Conservation (phyloP, 371 early-diverging fungal genomes). For the Dinochytrium kinnereticum region DNA sequence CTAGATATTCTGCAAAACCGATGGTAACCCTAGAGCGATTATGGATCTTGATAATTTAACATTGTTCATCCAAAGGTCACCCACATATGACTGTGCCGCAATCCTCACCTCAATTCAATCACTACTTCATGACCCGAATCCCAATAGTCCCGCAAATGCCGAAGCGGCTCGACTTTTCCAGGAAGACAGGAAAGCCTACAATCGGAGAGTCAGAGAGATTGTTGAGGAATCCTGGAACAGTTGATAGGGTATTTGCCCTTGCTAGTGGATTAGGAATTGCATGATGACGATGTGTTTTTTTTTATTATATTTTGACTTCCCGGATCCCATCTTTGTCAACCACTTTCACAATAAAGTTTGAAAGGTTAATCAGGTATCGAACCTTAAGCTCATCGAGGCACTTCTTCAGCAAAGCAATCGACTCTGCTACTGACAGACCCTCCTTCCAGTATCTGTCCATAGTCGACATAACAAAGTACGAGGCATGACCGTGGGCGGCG, state of each 20-base stretch:
- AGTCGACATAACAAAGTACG: slow-evolving; percentile 88
- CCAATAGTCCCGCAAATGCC: slow-evolving; percentile 97
- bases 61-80: slow-evolving; percentile 71
- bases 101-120: slow-evolving; percentile 97
- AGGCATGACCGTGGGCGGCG: slow-evolving; percentile 93
- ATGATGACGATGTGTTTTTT: background rate
- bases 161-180: slow-evolving; percentile 95
- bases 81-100: slow-evolving; percentile 96
- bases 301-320: slow-evolving; percentile 16
- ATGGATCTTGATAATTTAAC: too few relatives aligned
- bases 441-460: slow-evolving; percentile 92
- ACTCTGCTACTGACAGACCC: slow-evolving; percentile 86
- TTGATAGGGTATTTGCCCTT: too few relatives aligned
- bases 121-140: slow-evolving; percentile 98
- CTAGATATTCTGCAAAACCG: slow-evolving; percentile 98
- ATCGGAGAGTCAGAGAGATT: slow-evolving; percentile 88
- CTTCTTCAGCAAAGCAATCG: slow-evolving; percentile 75
- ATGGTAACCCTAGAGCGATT: slow-evolving; percentile 69
- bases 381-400: slow-evolving; percentile 86
- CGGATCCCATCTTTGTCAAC: slow-evolving; percentile 85
- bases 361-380: slow-evolving; percentile 87
- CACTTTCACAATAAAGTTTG: slow-evolving; percentile 82
- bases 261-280: too few relatives aligned
- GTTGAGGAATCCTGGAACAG: slow-evolving; percentile 90
- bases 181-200: slow-evolving; percentile 94